Evolutionary conservation across 768 basidiomycete species (phyloP), one percentile per base, ranked within the genome.

Genomic region (Melanogaster broomeanus): DNA sequence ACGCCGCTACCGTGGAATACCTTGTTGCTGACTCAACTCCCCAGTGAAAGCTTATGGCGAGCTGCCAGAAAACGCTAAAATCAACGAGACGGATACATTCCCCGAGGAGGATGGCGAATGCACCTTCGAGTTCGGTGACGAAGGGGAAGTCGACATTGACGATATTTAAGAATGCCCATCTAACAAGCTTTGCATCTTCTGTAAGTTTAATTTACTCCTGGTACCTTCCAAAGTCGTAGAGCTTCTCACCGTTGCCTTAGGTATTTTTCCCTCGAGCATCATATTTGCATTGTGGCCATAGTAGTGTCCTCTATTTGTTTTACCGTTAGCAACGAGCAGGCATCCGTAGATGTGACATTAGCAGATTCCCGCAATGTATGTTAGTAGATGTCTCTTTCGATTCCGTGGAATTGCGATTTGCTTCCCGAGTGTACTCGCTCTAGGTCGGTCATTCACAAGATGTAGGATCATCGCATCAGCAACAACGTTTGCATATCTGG

Each of bases 11-110:
- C 25, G 22, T 42, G 25, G 24, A 40, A 18, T 6, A 41, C 37
- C 57, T 21, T 62, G 13, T 40, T 16, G 44, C 49, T 58, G 27
- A 63, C 45, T 45, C 18, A 35, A 24, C 8, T 31, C 25, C 40
- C 7, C 72, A 89, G 87, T 98, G 68, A 96, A 98, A 83, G 93
- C 93, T 16, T 98, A 98, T 66, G 97, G 97, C 47, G 97, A 99
- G 69, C 81, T 98, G 28, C 96, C 97, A 19, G 91, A 93, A 72
- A 91, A 90, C 61, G 92, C 93, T 66, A 93, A 93, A 77, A 93
- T 96, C 77, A 94, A 95, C 75, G 96, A 98, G 77, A 96, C 93
- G 30, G 95, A 95, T 62, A 86, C 83, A 37, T 93, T 92, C 68
- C 91, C 90, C 59, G 91, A 92, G 64, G 93, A 93, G 59, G 91